Evolutionary conservation across 1,284 basidiomycete genomes (phyloP), one percentile per base, ranked within the genome.

Genomic region (Austropuccinia psidii): DNA sequence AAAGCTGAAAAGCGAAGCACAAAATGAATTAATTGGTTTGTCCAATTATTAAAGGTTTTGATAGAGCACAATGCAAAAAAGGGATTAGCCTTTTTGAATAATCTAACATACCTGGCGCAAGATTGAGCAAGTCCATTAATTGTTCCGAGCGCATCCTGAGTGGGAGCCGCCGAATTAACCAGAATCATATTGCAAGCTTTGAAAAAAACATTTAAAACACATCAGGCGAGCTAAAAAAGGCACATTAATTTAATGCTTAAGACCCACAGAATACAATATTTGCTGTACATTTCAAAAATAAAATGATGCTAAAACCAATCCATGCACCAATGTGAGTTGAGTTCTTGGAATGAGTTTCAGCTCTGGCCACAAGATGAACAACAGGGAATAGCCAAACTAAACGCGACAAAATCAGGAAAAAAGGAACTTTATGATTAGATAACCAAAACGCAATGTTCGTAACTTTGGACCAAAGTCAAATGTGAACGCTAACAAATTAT

Each of bases 381-480:
- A 68, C 61, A 17, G 27, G 19, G 17, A 61, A 65, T 54, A 33
- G 9, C 8, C n/a, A 3, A 37, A 49, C 33, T 57, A 33, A 33
- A 24, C 29, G 43, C n/a, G n/a, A n/a, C n/a, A n/a, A n/a, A n/a
- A n/a, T n/a, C n/a, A n/a, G n/a, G n/a, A n/a, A n/a, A n/a, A n/a
- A n/a, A n/a, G n/a, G n/a, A n/a, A n/a, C n/a, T n/a, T n/a, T n/a
- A n/a, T n/a, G n/a, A n/a, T 72, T 19, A 68, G 61, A 27, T 57
- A 29, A 21, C 29, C 31, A 29, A 74, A 54, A 43, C 15, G 47
- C 15, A 54, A 21, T 47, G 11, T 47, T 6, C 74, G 67, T 0
- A 79, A 70, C 49, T 80, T 76, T 31, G 80, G 77, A 19, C 79
- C 43, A 0, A 81, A 81, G 57, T 81, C 77, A 1, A 81, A 61